Evolutionary conservation across 768 basidiomycete genomes (phyloP).

Genomic region (Rhizopogon vulgaris): DNA sequence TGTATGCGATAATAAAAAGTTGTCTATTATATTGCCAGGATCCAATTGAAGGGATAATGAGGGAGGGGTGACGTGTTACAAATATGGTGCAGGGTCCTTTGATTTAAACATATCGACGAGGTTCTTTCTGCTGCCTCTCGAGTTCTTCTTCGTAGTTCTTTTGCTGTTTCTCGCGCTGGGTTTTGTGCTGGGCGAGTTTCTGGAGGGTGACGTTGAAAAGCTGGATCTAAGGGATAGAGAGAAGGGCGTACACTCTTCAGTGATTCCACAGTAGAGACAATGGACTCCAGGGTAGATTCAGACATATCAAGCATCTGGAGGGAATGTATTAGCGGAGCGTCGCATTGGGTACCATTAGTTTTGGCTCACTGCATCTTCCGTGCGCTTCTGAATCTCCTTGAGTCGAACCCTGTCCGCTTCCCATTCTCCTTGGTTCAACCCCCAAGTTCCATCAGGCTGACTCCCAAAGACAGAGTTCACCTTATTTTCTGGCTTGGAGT

Average conservation of each 20-base stretch:
- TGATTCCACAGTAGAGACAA: constrained; percentile 49
- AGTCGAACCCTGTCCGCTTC: constrained; percentile 43
- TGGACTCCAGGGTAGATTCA: constrained; percentile 59
- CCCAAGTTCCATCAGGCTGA: constrained; percentile 11
- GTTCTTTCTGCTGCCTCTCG: constrained; percentile 38
- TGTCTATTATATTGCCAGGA: constrained; percentile 17
- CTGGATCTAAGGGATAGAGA: neutral
- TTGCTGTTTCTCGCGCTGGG: constrained; percentile 19
- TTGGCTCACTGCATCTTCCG: constrained; percentile 41
- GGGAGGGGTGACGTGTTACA: constrained; percentile 15
- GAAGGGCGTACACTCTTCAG: constrained; percentile 49
- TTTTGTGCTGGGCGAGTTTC: constrained; percentile 26
- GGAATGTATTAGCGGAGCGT: neutral
- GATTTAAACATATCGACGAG: constrained; percentile 21
- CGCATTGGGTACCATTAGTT: neutral
- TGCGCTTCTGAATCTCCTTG: constrained; percentile 39
- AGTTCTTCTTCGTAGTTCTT: constrained; percentile 49
- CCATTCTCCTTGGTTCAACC: constrained; percentile 30
- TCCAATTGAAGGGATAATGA: constrained; percentile 17
- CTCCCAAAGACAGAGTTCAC: constrained; percentile 5
- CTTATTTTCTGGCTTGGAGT: constrained; percentile 9
- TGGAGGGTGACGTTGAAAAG: constrained; percentile 8
- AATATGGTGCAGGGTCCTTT: constrained; percentile 9
- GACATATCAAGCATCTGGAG: constrained; percentile 53
- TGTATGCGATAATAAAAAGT: neutral